Evolutionary conservation across 2,329 filamentous ascomycete genomes (phyloP).

Genomic region (Elsinoe arachidis): DNA sequence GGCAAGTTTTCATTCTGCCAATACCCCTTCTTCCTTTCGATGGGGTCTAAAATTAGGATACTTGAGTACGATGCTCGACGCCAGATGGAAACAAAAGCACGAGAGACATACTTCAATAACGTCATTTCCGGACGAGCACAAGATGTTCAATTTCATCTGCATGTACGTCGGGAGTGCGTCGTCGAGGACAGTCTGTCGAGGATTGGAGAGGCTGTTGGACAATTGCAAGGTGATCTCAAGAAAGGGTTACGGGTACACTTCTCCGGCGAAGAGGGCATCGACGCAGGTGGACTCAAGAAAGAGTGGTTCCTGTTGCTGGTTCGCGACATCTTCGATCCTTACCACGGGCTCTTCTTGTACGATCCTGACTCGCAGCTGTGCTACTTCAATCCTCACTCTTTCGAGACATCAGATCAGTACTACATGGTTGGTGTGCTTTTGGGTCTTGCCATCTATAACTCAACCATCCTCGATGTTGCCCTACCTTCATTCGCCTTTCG

Average conservation of each 20-base stretch:
- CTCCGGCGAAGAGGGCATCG: constrained; percentile 79
- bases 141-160: constrained; percentile 62
- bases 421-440: constrained; percentile 82
- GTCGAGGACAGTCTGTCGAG: constrained; percentile 79
- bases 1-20: constrained; percentile 81
- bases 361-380: constrained; percentile 85
- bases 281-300: constrained; percentile 81
- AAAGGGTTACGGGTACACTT: constrained; percentile 83
- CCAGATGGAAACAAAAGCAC: constrained; percentile 81
- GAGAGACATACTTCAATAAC: constrained; percentile 85
- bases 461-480: constrained; percentile 80
- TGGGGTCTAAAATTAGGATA: constrained; percentile 86
- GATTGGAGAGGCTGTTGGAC: constrained; percentile 76
- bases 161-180: constrained; percentile 72
- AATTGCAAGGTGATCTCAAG: constrained; percentile 76
- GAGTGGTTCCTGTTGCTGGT: constrained; percentile 90
- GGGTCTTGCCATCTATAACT: constrained; percentile 89
- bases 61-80: constrained; percentile 78
- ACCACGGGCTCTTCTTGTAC: constrained; percentile 85
- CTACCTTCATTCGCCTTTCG: constrained; percentile 84
- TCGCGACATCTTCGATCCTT: constrained; percentile 81
- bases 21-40: constrained; percentile 84
- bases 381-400: constrained; percentile 86
- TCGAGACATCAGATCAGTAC: constrained; percentile 86
- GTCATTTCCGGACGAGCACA: constrained; percentile 67